Percentiles rank a stretch among this genome's conserved stretches.
These are phyloP conservation scores for Smallanthus sonchifolius DNA, from an alignment of 129 eudicot species.

Conservation along the genomic window DNA sequence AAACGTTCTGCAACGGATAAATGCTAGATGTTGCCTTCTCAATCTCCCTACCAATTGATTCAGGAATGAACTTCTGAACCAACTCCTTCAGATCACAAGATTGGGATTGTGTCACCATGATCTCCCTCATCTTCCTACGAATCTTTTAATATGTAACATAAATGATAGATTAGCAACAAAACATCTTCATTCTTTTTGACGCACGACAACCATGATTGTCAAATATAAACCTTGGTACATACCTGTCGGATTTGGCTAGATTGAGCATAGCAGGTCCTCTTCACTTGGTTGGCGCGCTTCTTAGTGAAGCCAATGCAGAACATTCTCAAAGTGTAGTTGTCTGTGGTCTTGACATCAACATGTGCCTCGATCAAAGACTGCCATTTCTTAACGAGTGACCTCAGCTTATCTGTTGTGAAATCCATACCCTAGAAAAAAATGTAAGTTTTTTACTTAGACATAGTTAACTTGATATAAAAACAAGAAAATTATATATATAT, in stretches of 20 bases:
- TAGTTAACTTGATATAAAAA: background rate
- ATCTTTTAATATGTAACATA: slow-evolving; percentile 29
- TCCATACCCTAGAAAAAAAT: slow-evolving; percentile 56
- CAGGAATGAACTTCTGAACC: slow-evolving; percentile 72
- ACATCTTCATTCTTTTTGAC: background rate
- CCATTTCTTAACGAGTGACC: slow-evolving; percentile 70
- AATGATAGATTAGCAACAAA: background rate
- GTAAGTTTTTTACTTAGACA: background rate
- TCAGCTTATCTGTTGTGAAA: slow-evolving; percentile 68
- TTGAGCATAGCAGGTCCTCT: slow-evolving; percentile 78
- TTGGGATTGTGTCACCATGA: slow-evolving; percentile 68
- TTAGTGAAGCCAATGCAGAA: slow-evolving; percentile 86
- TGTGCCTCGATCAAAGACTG: slow-evolving; percentile 75
- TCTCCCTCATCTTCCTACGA: slow-evolving; percentile 80
- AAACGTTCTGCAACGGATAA: slow-evolving; percentile 73
- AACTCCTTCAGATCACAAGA: slow-evolving; percentile 70
- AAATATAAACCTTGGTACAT: too few species aligned
- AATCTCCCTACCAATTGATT: slow-evolving; percentile 73
- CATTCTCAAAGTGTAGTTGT: slow-evolving; percentile 58
- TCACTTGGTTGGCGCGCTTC: slow-evolving; percentile 79
- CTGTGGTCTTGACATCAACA: slow-evolving; percentile 83
- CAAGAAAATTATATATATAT: too few species aligned
- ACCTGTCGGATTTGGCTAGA: slow-evolving; percentile 84
- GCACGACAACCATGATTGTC: too few species aligned
- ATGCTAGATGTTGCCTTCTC: slow-evolving; percentile 82